A percentile compares a stretch with the other conserved stretches of the same genome.
Conservation (phyloP, 257 asterid species). For the Craterostigma plantagineum region DNA sequence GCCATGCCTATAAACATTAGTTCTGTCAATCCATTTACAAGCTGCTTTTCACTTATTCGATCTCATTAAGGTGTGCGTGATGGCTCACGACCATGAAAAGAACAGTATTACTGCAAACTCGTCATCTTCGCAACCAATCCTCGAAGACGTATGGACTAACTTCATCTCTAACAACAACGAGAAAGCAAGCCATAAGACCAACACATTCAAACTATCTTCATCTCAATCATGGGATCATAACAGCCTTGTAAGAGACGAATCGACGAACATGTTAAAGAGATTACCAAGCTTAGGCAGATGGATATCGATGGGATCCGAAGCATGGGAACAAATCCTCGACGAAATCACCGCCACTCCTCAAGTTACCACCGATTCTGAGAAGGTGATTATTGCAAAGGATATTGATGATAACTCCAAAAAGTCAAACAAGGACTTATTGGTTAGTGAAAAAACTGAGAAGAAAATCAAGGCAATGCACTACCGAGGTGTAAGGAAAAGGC, state of each 20-base stretch:
- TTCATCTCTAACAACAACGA: conserved; percentile 26
- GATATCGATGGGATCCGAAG: conserved; percentile 58
- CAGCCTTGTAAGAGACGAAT: neutral
- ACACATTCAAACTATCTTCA: too few relatives aligned
- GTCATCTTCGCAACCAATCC: conserved; percentile 19
- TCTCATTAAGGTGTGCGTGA: neutral
- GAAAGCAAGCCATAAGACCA: too few relatives aligned
- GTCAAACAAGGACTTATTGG: neutral
- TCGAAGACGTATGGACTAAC: conserved; percentile 58
- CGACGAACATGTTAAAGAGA: conserved; percentile 22
- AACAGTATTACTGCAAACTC: neutral
- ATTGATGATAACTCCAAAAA: neutral
- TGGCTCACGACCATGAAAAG: conserved; percentile 12
- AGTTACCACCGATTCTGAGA: neutral
- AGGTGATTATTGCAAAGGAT: neutral
- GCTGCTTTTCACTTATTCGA: too few relatives aligned
- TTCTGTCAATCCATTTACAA: conserved; percentile 1
- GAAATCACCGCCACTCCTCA: conserved; percentile 11
- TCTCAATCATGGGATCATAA: too few relatives aligned
- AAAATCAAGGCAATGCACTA: conserved; percentile 16
- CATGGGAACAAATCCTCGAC: conserved; percentile 46
- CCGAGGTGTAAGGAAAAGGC: conserved; percentile 60
- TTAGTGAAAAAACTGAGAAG: conserved; percentile 1
- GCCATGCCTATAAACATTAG: conserved; percentile 8
- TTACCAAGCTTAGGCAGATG: conserved; percentile 58